Evolutionary conservation across 441 rosid species (phyloP), one percentile per base, ranked within the genome.

Genomic region (Dalechampia spathulata): DNA sequence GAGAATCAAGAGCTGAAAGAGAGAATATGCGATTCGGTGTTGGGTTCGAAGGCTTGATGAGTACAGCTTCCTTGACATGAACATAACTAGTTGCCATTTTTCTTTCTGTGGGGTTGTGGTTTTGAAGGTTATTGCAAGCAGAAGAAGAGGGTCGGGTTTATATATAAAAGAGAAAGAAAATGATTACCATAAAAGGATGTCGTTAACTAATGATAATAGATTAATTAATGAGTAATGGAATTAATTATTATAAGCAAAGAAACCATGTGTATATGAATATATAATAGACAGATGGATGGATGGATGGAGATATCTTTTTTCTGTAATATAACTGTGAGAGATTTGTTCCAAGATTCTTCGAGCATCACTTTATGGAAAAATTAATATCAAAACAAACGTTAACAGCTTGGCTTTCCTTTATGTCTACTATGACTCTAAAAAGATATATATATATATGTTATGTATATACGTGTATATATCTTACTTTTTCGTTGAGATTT

Each of bases 1-100:
- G 97, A 30, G 97, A 84, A 65, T 90, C 97, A 23, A 90, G 81
- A 60, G 88, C 73, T 9, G 95, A 90, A 42, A 90, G 87, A 41
- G 85, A 28, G 22, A 90, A 79, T 49, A 84, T 48, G 10, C 65
- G 53, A 49, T 69, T 36, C 9, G 95, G 93, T 16, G 90, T 86
- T 42, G 83, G 70, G 42, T 74, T 81, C 19, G 77, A 53, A 15
- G 97, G 95, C 13, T 74, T 60, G 38, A 90, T 63, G 9, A 84
- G 65, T 7, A 61, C 58, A 16, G 72, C 88, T 41, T 81, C 88
- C 59, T 70, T 79, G 58, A 81, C 72, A 43, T 74, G 74, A 58
- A 84, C 73, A 12, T 67, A 57, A 38, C 60, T 64, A 44, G 81
- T 8, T 27, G 38, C 14, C 34, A 21, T 2, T 50, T 15, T 14